Percentiles rank a stretch among this genome's conserved stretches.
These are phyloP conservation scores for Xeromyces bisporus DNA, from an alignment of 495 filamentous ascomycete genomes.

Conservation along the genomic window DNA sequence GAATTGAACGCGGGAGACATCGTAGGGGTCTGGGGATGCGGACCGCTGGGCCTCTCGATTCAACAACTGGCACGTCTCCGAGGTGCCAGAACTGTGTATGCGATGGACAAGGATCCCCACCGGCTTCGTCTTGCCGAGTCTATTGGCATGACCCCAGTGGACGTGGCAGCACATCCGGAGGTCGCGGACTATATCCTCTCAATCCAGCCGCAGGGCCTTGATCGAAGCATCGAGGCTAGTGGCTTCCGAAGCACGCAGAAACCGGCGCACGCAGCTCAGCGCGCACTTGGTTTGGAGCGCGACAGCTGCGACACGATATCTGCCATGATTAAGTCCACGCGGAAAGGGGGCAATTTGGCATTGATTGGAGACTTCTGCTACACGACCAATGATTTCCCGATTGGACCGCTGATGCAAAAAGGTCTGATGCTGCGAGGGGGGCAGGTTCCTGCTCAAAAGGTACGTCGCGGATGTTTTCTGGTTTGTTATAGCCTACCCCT, in stretches of 20 bases:
- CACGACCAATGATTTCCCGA: conserved; percentile 14
- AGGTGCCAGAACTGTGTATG: conserved; percentile 16
- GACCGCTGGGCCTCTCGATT: conserved; percentile 14
- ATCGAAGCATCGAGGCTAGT: conserved; percentile 19
- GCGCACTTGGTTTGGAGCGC: conserved; percentile 11
- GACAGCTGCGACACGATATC: conserved; percentile 13
- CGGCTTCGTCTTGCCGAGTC: conserved; percentile 11
- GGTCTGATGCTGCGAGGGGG: conserved; percentile 14
- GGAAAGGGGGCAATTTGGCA: conserved; percentile 17
- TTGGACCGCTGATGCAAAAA: conserved; percentile 14
- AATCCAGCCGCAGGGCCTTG: conserved; percentile 15
- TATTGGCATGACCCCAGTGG: conserved; percentile 13
- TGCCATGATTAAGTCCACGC: conserved; percentile 14
- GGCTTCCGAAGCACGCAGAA: conserved; percentile 14
- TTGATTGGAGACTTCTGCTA: conserved; percentile 19
- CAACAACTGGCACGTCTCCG: conserved; percentile 11
- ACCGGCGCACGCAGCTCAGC: conserved; percentile 9
- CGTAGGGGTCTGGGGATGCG: conserved; percentile 29
- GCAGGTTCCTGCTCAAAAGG: conserved; percentile 11
- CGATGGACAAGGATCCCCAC: conserved; percentile 14
- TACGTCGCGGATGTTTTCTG: conserved; percentile 1
- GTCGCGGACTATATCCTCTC: conserved; percentile 14
- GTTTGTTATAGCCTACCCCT: too few species aligned
- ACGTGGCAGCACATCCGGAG: conserved; percentile 11
- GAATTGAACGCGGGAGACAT: conserved; percentile 19